These are phyloP conservation scores for Mycogone perniciosa DNA, from an alignment of 2,329 filamentous ascomycete genomes.

Conservation along the genomic window DNA sequence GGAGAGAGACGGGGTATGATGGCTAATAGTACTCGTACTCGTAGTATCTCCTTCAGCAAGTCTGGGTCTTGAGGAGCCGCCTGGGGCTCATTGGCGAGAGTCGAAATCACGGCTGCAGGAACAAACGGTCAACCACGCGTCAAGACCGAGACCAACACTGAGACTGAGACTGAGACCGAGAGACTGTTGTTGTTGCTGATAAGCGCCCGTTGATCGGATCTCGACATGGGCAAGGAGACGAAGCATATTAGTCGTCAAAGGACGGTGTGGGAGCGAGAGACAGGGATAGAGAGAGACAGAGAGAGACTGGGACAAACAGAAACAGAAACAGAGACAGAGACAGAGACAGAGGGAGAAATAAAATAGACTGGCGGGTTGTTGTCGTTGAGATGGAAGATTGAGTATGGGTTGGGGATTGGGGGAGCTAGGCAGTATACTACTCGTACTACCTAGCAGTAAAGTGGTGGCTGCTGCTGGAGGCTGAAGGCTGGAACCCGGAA, in stretches of 20 bases:
- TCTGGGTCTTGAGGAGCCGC: neutral
- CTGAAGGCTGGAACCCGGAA: too few relatives aligned
- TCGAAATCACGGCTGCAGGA: slow-evolving; percentile 5
- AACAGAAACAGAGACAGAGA: neutral
- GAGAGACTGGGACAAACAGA: neutral
- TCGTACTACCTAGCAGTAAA: too few relatives aligned
- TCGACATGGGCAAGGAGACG: slow-evolving; percentile 6
- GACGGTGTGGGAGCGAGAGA: slow-evolving; percentile 5
- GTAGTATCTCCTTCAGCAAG: too few relatives aligned
- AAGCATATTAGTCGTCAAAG: neutral
- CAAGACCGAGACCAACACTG: neutral
- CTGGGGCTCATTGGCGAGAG: slow-evolving; percentile 8
- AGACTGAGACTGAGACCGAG: neutral
- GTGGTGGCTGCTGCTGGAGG: too few relatives aligned
- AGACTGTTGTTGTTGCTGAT: slow-evolving; percentile 1
- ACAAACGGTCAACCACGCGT: slow-evolving; percentile 2
- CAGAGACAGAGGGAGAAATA: too few relatives aligned
- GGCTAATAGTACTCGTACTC: too few relatives aligned
- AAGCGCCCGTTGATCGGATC: slow-evolving; percentile 1
- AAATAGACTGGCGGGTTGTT: too few relatives aligned
- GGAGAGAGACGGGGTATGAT: too few relatives aligned
- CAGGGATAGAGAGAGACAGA: neutral
- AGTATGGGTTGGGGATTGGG: too few relatives aligned
- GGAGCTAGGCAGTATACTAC: too few relatives aligned
- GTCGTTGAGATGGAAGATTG: too few relatives aligned